These are phyloP conservation scores for Chytriomyces confervae DNA, from an alignment of 192 early-diverging fungal species.

Conservation along the genomic window DNA sequence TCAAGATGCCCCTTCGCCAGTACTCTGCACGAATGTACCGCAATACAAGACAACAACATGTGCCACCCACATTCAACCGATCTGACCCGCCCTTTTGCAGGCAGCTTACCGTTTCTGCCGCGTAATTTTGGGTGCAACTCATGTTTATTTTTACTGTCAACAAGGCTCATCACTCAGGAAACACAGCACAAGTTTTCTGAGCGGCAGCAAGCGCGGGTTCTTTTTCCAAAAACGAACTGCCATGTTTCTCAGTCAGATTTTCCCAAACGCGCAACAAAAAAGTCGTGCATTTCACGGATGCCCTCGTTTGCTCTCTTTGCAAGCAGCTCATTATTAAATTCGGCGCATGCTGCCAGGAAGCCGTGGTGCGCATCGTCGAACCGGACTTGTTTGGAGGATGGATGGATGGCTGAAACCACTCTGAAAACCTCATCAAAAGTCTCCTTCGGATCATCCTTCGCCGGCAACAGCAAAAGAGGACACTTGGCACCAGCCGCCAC, in stretches of 20 bases:
- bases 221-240: background rate
- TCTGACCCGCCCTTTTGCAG: no score
- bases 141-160: no score
- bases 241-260: background rate
- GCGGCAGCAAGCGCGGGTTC: background rate
- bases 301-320: constrained; percentile 22
- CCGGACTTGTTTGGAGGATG: constrained; percentile 2
- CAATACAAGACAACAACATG: no score
- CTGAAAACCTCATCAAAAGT: constrained; percentile 12
- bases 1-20: no score
- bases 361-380: constrained; percentile 35
- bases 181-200: no score
- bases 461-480: constrained; percentile 21
- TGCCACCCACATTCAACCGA: no score
- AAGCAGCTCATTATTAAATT: constrained; percentile 23
- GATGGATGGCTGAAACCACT: background rate
- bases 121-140: no score
- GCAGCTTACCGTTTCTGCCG: no score
- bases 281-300: constrained; percentile 8
- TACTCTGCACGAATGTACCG: no score
- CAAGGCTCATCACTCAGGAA: no score
- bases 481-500: background rate
- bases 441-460: constrained; percentile 29
- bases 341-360: constrained; percentile 27
- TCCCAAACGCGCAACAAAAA: constrained; percentile 16